Percentiles rank a stretch among this genome's conserved stretches.
Evolutionary conservation across 495 filamentous ascomycete genomes (phyloP).

Genomic region (Neurospora pannonica): DNA sequence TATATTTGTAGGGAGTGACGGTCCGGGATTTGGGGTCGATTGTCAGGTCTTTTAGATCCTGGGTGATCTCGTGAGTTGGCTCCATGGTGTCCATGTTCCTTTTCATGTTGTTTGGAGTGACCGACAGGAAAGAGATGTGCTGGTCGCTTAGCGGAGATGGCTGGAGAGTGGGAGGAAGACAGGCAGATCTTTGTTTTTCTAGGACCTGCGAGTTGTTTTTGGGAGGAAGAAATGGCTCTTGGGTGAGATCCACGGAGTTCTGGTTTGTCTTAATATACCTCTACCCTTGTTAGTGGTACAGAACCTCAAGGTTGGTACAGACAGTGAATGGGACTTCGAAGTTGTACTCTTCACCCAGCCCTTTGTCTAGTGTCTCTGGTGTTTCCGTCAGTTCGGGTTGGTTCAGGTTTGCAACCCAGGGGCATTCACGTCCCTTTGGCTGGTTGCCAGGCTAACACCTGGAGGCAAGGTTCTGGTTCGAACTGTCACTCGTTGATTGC

Average conservation of each 20-base stretch:
- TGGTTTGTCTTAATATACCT: not conserved
- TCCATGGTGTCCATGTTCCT: no score
- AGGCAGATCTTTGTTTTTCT: not conserved
- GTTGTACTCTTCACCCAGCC: not conserved
- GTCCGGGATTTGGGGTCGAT: not conserved
- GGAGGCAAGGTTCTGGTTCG: rapidly evolving
- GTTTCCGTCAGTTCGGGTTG: not conserved
- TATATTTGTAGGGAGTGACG: rapidly evolving
- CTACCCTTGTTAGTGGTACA: not conserved
- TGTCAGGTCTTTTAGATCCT: not conserved
- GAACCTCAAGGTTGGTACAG: not conserved
- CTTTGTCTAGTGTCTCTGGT: not conserved
- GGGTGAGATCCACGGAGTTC: not conserved
- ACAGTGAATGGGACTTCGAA: not conserved
- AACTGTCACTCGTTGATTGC: not conserved
- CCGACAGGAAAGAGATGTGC: not conserved
- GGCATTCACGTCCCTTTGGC: not conserved
- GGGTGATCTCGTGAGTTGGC: not conserved
- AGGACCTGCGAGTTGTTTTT: not conserved
- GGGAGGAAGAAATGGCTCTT: not conserved
- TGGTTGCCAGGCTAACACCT: not conserved
- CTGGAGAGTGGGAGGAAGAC: not conserved
- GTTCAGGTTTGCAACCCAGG: not conserved
- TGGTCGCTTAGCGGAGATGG: not conserved
- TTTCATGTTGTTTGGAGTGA: no score